Base-by-base conservation (phyloP, 176 grass and related monocot species). In the Oryza brachyantha region DNA sequence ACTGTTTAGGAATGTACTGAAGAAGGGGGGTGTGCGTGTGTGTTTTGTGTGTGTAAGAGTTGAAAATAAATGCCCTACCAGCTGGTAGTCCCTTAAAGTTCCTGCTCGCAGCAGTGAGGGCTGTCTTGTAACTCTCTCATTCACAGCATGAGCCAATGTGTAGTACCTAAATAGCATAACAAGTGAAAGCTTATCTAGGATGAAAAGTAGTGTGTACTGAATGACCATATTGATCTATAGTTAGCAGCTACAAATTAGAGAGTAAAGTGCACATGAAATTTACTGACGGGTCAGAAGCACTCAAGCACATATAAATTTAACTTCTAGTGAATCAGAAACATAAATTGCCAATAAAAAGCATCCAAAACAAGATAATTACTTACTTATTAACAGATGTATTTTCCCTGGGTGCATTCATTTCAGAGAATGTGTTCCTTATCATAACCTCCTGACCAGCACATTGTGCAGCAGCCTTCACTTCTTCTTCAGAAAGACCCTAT, bases 391-490 rank as follows among this genome's bases (percentile, higher is more conserved):
- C 96, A 82, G 90, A 91, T 10, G 78, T 65, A 75, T 80, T 93
- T 17, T 96, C 96, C 79, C 72, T 96, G 64, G 92, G 96, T n/a
- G 92, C 96, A 70, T 99, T 99, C 96, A 99, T 99, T 82, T 99
- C 92, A 36, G 92, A 96, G 70, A 99, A 99, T 76, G 84, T 85
- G 87, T 96, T 99, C 72, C 92, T 88, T 89, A 99, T 99, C 96
- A 93, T 93, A 65, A 99, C 96, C 68, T 99, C 96, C 90, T 99
- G 90, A 39, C 92, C 87, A 64, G 92, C 96, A 87, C 90, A 96
- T 57, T 91, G 86, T 62, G 92, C 92, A 60, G 96, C 92, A 68
- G 84, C 78, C 81, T 90, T 99, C 57, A 99, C 92, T 83, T 96
- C 96, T 93, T 99, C 96, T 64, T 91, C 78, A 64, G 92, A 99